Evolutionary conservation across 306 rosid species (phyloP), one percentile per base, ranked within the genome.

Genomic region (Corylus avellana): DNA sequence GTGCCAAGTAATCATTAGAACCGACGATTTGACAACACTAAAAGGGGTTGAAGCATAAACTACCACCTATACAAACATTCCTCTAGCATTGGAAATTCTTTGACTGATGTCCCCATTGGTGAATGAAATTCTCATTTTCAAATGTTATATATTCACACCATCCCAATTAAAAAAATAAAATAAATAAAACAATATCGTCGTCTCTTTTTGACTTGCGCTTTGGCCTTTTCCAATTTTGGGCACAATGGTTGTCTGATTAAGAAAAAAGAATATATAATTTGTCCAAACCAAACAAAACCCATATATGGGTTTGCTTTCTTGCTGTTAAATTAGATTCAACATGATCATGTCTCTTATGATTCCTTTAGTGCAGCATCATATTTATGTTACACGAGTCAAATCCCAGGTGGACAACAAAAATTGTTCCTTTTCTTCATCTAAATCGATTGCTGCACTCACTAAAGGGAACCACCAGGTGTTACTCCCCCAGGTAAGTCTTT

Each of bases 11-110:
- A 87, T 70, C 46, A 72, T 70, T 32, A 57, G 76, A 66, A 70
- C 55, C 55, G 73, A 76, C 48, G 92, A 94, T 88, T 89, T 90
- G 97, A 90, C 92, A 81, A 17, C 98, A 94, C 96, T 88, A 35
- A 35, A 80, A 74, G 59, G 86, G 44, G 77, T 29, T 64, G 64
- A 73, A 74, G 46, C 72, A 61, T 46, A 59, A 77, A 4, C 29
- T 12, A 22, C 66, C 27, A 58, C 66, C 27, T 49, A 16, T n/a
- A 6, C 7, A 35, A 29, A 35, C 51, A 76, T 7, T 42, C 77
- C 75, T 48, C 55, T 46, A 53, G 74, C 57, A 55, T 79, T 69
- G 64, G 50, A 82, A 77, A 81, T 87, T 82, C 75, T 63, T 82
- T 89, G 93, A 87, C 90, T 74, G 39, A 25, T 59, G 8, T 76